Evolutionary conservation across 108 stramenopile genomes (phyloP), one percentile per base, ranked within the genome.

Genomic region (Conticribra guillardii): DNA sequence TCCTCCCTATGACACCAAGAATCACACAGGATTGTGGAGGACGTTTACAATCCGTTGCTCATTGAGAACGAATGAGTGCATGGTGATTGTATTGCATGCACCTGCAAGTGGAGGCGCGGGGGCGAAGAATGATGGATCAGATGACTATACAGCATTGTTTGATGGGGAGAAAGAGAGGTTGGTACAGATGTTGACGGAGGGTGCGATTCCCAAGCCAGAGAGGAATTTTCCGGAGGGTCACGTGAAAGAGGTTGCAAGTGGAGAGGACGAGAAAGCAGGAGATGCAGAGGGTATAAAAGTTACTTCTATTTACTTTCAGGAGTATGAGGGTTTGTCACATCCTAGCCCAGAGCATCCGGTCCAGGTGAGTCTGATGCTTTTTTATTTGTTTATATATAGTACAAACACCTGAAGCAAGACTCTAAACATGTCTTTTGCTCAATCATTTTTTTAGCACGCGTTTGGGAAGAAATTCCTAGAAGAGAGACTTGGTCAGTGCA

Each of bases 241-340:
- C 58, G 28, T 53, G 2, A 18, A 48, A 53, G 79, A 64, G 9
- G 47, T 8, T 9, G 55, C 55, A 1, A 31, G 50, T 23, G 69
- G 44, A 37, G 62, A 67, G 27, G 67, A 74, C 4, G 46, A 23
- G 22, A 41, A 56, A 16, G 71, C 31, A 34, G 19, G 11, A 41
- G 74, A 56, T 48, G 66, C 30, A 46, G 66, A 69, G 67, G 67
- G 60, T 16, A 67, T 79, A 23, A 50, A 51, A 32, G 85, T 94
- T 24, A 89, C 90, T 14, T 91, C 88, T 29, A 71, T 95, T 16
- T 92, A 87, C 68, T 86, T 94, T 55, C 90, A 93, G 67, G 91
- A 93, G 61, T 96, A 84, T 71, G 87, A 84, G 19, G 90, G 93
- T 22, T 32, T 94, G 46, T 88, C 87, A 3, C 73, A 80, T 30